Evolutionary conservation across 805 yeast species (phyloP).

Genomic region (Zygosaccharomyces lentus): DNA sequence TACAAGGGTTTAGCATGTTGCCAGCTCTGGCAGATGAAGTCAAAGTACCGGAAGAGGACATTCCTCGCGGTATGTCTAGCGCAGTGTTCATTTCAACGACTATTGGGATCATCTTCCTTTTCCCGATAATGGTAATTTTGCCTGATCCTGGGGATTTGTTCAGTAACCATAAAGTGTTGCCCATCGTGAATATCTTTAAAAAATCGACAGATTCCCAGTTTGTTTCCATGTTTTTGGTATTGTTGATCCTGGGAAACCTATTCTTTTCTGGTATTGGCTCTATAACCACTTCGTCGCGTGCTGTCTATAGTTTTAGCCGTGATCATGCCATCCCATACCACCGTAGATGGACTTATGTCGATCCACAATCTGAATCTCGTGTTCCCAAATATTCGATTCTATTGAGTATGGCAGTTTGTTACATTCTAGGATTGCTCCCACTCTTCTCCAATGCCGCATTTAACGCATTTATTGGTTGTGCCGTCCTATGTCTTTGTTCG

Average conservation of each 20-base stretch:
- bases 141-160: constrained; percentile 59
- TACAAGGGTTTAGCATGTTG: constrained; percentile 79
- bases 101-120: constrained; percentile 67
- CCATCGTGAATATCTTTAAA: constrained; percentile 73
- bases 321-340: constrained; percentile 74
- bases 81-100: constrained; percentile 60
- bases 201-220: constrained; percentile 62
- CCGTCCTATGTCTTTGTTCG: constrained; percentile 67
- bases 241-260: constrained; percentile 64
- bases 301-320: constrained; percentile 78
- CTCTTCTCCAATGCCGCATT: constrained; percentile 69
- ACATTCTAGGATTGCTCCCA: constrained; percentile 58
- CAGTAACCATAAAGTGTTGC: constrained; percentile 63
- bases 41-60: constrained; percentile 63
- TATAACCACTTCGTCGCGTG: constrained; percentile 74
- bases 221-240: constrained; percentile 63
- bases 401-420: constrained; percentile 59
- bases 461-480: constrained; percentile 79
- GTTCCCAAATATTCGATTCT: constrained; percentile 70
- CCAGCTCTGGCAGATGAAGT: constrained; percentile 83
- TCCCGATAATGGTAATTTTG: constrained; percentile 66
- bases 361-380: constrained; percentile 47
- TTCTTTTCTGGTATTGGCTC: constrained; percentile 77
- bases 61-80: constrained; percentile 67
- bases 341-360: constrained; percentile 61